Percentiles rank a stretch among this genome's conserved stretches.
These are phyloP conservation scores for Cephaloascus albidus DNA, from an alignment of 805 yeast species.

Conservation along the genomic window DNA sequence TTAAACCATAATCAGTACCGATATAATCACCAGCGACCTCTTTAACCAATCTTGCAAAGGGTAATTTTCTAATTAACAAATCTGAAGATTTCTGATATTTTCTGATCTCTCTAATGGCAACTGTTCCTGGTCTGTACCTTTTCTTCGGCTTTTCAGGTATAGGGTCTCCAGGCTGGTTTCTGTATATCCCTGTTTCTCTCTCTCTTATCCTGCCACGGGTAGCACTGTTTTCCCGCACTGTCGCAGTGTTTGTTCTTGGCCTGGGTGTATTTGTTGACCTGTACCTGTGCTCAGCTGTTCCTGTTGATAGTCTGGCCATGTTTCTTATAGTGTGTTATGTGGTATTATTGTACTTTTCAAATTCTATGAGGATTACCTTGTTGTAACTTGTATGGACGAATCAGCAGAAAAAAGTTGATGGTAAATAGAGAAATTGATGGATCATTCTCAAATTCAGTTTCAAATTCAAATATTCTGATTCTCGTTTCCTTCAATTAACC, in stretches of 20 bases:
- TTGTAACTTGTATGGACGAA: too few species aligned
- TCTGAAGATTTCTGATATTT: conserved; percentile 62
- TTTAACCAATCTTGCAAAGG: conserved; percentile 68
- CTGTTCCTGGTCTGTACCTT: conserved; percentile 52
- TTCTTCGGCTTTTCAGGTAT: conserved; percentile 14
- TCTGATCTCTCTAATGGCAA: conserved; percentile 60
- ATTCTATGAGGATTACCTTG: too few species aligned
- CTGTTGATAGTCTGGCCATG: not conserved
- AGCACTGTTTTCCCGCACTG: too few species aligned
- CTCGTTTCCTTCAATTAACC: too few species aligned
- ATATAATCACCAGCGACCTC: conserved; percentile 54
- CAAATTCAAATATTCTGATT: too few species aligned
- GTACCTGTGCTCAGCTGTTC: too few species aligned
- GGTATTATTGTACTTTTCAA: too few species aligned
- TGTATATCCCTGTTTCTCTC: conserved; percentile 24
- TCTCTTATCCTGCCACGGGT: conserved; percentile 5
- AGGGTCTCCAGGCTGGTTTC: conserved; percentile 51
- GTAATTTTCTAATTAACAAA: conserved; percentile 57
- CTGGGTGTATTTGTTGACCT: not conserved
- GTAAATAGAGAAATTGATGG: too few species aligned
- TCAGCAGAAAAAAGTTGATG: too few species aligned
- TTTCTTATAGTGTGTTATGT: too few species aligned
- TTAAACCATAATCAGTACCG: conserved; percentile 44
- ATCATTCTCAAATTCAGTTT: too few species aligned
- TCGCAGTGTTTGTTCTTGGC: not conserved